Evolutionary conservation across 345 rosid species (phyloP).

Genomic region (Nasturtium officinale): DNA sequence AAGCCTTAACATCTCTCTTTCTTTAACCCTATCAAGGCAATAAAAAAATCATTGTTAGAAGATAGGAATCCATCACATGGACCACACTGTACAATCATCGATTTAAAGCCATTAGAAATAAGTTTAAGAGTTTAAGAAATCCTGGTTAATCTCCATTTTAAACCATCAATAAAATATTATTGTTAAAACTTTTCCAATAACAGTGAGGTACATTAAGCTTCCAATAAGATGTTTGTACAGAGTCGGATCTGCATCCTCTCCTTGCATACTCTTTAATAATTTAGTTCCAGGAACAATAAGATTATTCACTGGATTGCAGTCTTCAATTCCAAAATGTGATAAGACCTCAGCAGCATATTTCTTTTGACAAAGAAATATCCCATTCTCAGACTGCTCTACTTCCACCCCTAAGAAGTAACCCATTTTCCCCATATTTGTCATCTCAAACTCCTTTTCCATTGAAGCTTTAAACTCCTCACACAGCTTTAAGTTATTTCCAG

Average conservation of each 20-base stretch:
- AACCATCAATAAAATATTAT: no score
- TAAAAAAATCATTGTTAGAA: no score
- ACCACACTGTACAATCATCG: no score
- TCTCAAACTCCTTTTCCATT: background rate
- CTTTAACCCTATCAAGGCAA: no score
- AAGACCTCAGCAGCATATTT: background rate
- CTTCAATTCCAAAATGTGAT: background rate
- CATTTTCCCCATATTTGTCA: slow-evolving; percentile 9
- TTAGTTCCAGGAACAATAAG: background rate
- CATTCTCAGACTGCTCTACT: background rate
- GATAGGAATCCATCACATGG: no score
- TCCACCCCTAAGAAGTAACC: background rate
- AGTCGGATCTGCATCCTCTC: background rate
- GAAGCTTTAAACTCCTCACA: background rate
- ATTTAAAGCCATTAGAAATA: no score
- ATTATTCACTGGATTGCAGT: background rate
- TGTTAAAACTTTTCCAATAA: no score
- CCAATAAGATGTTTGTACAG: background rate
- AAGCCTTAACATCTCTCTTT: no score
- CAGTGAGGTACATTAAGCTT: background rate
- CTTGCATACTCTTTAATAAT: background rate
- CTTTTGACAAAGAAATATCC: background rate
- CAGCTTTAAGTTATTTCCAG: background rate
- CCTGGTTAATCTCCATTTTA: no score
- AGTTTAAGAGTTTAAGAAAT: no score